phyloP scores from a whole-genome alignment of 768 basidiomycete species.

The Tephrocybe sp. region DNA sequence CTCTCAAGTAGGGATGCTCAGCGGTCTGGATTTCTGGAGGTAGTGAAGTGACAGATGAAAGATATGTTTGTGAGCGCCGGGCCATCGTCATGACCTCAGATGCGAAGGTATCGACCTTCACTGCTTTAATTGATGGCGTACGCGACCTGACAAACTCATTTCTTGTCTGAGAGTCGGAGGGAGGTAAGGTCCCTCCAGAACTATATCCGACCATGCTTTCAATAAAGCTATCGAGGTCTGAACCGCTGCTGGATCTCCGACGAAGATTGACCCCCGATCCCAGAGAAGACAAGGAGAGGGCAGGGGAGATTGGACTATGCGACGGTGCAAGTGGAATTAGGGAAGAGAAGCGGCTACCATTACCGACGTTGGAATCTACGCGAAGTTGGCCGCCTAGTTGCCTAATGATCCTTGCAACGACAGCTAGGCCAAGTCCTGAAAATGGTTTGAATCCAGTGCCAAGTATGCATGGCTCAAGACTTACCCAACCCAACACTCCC shows the following conservation, averaged over 20 bases:
- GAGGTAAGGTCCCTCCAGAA: conserved; percentile 10
- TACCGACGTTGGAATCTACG: conserved; percentile 66
- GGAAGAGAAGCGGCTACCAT: conserved; percentile 74
- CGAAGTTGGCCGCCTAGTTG: conserved; percentile 79
- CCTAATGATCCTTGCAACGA: conserved; percentile 78
- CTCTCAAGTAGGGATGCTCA: conserved; percentile 31
- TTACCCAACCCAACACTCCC: conserved; percentile 48
- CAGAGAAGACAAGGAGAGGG: conserved; percentile 17
- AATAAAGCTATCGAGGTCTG: conserved; percentile 44
- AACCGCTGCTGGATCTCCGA: conserved; percentile 23
- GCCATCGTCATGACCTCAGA: conserved; percentile 16
- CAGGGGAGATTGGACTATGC: conserved; percentile 3
- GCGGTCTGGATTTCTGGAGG: not conserved
- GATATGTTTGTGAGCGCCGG: conserved; percentile 1
- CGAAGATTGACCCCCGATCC: conserved; percentile 24
- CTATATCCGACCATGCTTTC: conserved; percentile 45
- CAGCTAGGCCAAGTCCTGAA: conserved; percentile 71
- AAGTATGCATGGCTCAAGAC: conserved; percentile 9
- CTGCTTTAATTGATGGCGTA: conserved; percentile 30
- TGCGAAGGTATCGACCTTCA: conserved; percentile 32
- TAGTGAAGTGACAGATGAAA: not conserved
- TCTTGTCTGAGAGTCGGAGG: not conserved
- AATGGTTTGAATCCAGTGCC: not conserved
- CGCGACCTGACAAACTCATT: conserved; percentile 26
- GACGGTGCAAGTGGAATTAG: conserved; percentile 61